Evolutionary conservation across 2,329 filamentous ascomycete genomes (phyloP), one percentile per base, ranked within the genome.

Genomic region (Neoarthrinium moseri): DNA sequence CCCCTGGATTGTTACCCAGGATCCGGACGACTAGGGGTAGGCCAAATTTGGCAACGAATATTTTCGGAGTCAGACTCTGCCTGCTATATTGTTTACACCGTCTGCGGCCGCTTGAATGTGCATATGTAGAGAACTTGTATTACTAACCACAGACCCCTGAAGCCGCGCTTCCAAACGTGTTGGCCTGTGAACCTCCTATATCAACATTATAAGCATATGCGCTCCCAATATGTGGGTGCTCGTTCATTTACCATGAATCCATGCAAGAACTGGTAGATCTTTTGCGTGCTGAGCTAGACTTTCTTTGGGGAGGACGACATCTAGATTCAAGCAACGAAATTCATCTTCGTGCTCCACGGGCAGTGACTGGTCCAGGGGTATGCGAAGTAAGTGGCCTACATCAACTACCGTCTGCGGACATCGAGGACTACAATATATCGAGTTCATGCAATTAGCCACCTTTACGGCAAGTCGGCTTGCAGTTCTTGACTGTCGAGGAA

Each of bases 371-470:
- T 65, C 56, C 6, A 63, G 61, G 0, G 71, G 70, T 2, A 72
- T 62, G 6, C 71, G 69, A 18, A 73, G 52, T n/a, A 74, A 52
- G 48, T 73, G 65, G 1, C 70, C 63, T 1, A 72, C 61, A 23
- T 74, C 71, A 2, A 72, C 49, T 13, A 61, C 47, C 2, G 58
- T 56, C 38, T 74, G 71, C 3, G 71, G 71, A 30, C 71, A 73
- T 46, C 62, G 61, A 2, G 70, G 69, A 3, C 69, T 72, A 32
- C 45, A 50, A 10, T 3, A 5, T 12, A 24, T 40, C 22, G 8
- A 29, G n/a, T 7, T 29, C 26, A 29, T 8, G 26, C 26, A n/a
- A n/a, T n/a, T n/a, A n/a, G n/a, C n/a, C n/a, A n/a, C n/a, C n/a
- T n/a, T n/a, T n/a, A n/a, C n/a, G n/a, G n/a, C n/a, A n/a, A 37